Evolutionary conservation across 73 alveolate genomes (phyloP), one percentile per base, ranked within the genome.

Genomic region (Urostyla sp.): DNA sequence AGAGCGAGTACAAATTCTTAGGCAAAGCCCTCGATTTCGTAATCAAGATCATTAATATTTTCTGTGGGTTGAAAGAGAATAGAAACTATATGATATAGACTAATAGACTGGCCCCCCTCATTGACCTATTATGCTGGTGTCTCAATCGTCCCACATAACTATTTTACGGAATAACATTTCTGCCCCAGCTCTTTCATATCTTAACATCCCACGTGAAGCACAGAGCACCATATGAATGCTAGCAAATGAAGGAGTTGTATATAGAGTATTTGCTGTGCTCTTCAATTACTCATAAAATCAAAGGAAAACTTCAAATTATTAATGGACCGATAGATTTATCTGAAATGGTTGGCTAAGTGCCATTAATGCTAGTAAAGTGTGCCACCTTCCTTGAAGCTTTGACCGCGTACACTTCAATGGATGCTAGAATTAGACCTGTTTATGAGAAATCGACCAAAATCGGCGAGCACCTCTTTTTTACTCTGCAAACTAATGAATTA

Each of bases 1-100:
- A 94, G 90, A 93, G 91, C 57, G 98, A 95, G 73, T 78, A 91
- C 76, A 93, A 95, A 75, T 80, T 89, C 48, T 83, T 94, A 15
- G 97, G 98, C n/a, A 57, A 36, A 35, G 56, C 69, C 57, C 58
- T 81, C 1, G 91, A 81, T 13, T 67, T 21, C 23, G 85, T 67
- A n/a, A 81, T 81, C 55, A 66, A 67, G 56, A 53, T 81, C 24
- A 50, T 81, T 67, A 67, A 49, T 36, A 54, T 74, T 2, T 87
- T 87, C 59, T 52, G 90, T 80, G 80, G 88, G 21, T 72, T 94
- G 51, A 78, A 92, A 36, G 99, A 95, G 75, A 95, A 95, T 87
- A 92, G 96, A 75, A 91, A 94, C 85, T 95, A 95, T 76, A 77
- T 95, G 95, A 85, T 92, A 26, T 84, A 69, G 40, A 93, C 99